phyloP scores from a whole-genome alignment of 495 filamentous ascomycete species.

The Podospora bellae-mahoneyi region DNA sequence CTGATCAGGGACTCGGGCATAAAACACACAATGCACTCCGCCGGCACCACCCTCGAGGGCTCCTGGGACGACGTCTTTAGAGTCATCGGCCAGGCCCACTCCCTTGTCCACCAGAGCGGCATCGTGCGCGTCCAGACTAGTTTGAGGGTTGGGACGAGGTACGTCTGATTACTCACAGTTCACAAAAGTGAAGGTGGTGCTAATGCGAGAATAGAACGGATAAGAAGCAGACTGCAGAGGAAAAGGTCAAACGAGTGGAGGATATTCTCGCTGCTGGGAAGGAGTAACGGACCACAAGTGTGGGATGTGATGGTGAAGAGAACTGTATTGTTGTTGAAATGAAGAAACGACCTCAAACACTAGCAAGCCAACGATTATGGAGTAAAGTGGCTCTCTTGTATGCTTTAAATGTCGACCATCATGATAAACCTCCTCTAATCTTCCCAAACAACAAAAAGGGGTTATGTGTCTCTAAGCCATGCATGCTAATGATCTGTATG shows the following conservation, averaged over 20 bases:
- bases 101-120: conserved; percentile 75
- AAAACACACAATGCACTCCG: conserved; percentile 83
- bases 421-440: not conserved
- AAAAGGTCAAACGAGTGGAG: conserved; percentile 48
- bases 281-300: not conserved
- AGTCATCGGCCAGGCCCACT: conserved; percentile 88
- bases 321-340: not conserved
- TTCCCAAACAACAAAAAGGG: not conserved
- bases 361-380: not conserved
- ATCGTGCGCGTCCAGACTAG: conserved; percentile 82
- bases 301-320: not conserved
- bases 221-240: conserved; percentile 45
- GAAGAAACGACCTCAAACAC: not conserved
- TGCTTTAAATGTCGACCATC: not conserved
- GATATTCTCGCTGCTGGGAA: conserved; percentile 32
- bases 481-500: not conserved
- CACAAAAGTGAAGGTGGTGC: not conserved
- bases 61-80: conserved; percentile 86
- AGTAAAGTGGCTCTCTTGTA: not conserved
- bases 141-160: conserved; percentile 84
- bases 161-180: conserved; percentile 23
- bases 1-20: conserved; percentile 75
- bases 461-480: not conserved
- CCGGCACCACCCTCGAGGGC: conserved; percentile 89
- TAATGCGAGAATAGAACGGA: conserved; percentile 38